Conservation (phyloP, 345 rosid species). For the Trapa incisa region DNA sequence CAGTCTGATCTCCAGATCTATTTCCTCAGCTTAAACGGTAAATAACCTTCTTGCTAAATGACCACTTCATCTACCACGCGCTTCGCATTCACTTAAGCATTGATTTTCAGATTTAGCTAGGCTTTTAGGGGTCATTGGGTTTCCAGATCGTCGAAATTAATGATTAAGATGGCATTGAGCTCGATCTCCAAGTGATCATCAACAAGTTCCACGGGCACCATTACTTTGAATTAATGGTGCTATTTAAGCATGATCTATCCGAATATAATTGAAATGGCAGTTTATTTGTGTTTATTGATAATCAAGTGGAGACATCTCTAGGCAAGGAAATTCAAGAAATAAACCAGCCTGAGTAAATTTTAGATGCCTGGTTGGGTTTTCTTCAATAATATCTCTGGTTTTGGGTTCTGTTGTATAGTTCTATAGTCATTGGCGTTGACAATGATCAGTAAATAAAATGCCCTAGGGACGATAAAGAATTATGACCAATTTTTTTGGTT, state of each 20-base stretch:
- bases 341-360: too few species aligned
- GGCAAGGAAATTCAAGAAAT: too few species aligned
- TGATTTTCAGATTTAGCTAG: conserved; percentile 1
- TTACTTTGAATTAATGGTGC: background rate
- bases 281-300: too few species aligned
- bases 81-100: background rate
- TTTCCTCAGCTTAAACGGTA: conserved; percentile 2
- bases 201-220: background rate
- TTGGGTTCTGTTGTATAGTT: too few species aligned
- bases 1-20: conserved; percentile 6
- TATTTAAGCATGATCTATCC: background rate
- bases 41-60: background rate
- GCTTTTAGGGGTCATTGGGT: background rate
- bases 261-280: too few species aligned
- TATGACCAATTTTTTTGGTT: too few species aligned
- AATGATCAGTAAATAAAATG: too few species aligned
- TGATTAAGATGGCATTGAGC: conserved; percentile 4
- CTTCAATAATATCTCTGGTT: too few species aligned
- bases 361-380: too few species aligned
- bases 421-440: too few species aligned
- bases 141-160: background rate
- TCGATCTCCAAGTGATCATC: background rate
- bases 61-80: background rate
- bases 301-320: too few species aligned
- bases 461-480: too few species aligned